A percentile compares a stretch with the other conserved stretches of the same genome.
phyloP scores from a whole-genome alignment of 2,329 filamentous ascomycete genomes.

The Exophiala spinifera region DNA sequence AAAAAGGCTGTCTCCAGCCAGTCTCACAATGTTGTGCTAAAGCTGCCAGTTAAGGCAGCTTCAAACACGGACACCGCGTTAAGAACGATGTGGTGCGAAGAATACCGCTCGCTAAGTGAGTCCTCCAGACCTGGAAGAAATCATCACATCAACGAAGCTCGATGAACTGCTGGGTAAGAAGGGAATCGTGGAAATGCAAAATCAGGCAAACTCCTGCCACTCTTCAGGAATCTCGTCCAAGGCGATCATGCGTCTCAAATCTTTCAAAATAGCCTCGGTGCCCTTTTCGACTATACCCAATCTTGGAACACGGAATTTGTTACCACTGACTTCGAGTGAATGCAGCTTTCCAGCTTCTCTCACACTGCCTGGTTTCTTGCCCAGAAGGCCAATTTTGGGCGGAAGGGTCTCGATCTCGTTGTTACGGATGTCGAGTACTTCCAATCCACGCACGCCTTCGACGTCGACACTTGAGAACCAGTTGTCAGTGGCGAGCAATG shows the following conservation, averaged over 20 bases:
- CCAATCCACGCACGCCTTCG: conserved; percentile 69
- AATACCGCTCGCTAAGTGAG: too few species aligned
- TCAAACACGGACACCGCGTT: too few species aligned
- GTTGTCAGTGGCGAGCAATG: conserved; percentile 76
- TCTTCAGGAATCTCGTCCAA: conserved; percentile 39
- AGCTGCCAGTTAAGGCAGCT: too few species aligned
- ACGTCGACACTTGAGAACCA: conserved; percentile 70
- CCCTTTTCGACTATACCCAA: conserved; percentile 82
- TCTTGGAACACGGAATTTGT: conserved; percentile 81
- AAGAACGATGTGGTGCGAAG: too few species aligned
- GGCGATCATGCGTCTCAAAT: conserved; percentile 74
- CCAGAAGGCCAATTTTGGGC: conserved; percentile 73
- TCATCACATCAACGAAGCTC: background rate
- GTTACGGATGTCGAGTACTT: conserved; percentile 73
- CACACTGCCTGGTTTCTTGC: conserved; percentile 48
- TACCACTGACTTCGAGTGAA: conserved; percentile 72
- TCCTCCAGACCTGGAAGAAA: background rate
- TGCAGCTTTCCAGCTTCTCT: conserved; percentile 55
- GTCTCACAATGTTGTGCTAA: too few species aligned
- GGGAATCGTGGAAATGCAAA: background rate
- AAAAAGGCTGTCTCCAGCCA: too few species aligned
- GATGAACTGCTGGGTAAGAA: background rate
- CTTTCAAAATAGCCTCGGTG: conserved; percentile 77
- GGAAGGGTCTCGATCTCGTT: conserved; percentile 84
- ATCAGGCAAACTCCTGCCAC: conserved; percentile 24